Evolutionary conservation across 108 stramenopile species (phyloP).

Genomic region (Cyclotella baltica): DNA sequence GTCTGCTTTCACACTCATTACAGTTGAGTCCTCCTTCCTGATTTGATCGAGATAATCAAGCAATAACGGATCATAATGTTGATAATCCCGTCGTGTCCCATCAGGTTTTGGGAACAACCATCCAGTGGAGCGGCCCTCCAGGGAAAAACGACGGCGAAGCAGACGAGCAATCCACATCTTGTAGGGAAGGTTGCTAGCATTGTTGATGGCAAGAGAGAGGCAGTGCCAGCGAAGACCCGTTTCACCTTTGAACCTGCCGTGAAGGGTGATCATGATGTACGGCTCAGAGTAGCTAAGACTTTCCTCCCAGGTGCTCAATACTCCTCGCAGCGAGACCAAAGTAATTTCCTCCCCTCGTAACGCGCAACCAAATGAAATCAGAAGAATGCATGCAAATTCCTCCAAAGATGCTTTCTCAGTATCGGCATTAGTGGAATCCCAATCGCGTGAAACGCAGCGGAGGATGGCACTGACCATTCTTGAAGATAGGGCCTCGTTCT

Average conservation of each 20-base stretch:
- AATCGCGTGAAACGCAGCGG: neutral
- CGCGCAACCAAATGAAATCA: neutral
- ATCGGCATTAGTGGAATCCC: neutral
- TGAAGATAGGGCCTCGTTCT: neutral
- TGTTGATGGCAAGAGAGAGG: neutral
- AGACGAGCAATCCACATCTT: constrained; percentile 1
- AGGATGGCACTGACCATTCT: neutral
- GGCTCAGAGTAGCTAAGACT: neutral
- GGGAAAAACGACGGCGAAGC: neutral
- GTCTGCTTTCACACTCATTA: neutral
- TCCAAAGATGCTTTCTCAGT: neutral
- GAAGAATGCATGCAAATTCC: neutral
- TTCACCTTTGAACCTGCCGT: neutral
- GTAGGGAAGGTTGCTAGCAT: neutral
- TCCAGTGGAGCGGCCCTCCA: neutral
- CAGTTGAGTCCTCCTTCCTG: neutral
- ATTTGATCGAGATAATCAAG: neutral
- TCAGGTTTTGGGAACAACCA: neutral
- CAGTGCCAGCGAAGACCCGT: neutral
- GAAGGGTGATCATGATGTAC: neutral
- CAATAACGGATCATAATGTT: neutral
- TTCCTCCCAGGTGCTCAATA: neutral
- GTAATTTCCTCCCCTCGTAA: constrained; percentile 1
- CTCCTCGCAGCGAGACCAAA: neutral
- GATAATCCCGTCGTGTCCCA: neutral